These are phyloP conservation scores for Dictyostelium firmibasis DNA, from an alignment of 78 protist species.

Conservation along the genomic window DNA sequence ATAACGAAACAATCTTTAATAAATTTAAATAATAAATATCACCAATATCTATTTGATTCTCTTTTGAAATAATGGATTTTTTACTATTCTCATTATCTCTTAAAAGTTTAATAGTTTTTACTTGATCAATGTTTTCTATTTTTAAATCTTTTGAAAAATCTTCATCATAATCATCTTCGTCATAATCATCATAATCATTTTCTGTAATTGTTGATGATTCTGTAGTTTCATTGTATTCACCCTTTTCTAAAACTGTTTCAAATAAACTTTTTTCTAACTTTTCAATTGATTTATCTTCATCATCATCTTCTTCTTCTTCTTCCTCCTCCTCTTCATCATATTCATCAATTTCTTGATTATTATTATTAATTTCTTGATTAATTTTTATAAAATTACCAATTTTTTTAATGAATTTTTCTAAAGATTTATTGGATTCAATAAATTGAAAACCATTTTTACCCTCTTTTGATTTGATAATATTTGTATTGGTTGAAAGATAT, in stretches of 20 bases:
- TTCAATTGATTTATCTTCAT: background rate
- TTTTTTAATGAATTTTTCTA: background rate
- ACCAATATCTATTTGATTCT: background rate
- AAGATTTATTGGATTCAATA: background rate
- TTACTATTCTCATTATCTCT: background rate
- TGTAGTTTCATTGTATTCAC: too few relatives aligned
- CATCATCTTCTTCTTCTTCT: background rate
- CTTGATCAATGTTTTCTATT: background rate
- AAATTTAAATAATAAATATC: constrained; percentile 12
- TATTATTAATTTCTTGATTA: background rate
- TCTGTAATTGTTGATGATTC: too few relatives aligned
- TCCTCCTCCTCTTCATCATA: background rate
- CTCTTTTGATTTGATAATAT: background rate
- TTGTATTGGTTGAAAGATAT: background rate
- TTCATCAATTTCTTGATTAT: background rate
- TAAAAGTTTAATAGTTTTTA: background rate
- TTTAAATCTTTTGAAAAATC: too few relatives aligned
- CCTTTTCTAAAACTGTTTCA: too few relatives aligned
- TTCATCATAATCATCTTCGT: background rate
- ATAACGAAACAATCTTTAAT: background rate
- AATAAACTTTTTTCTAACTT: too few relatives aligned
- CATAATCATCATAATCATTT: background rate
- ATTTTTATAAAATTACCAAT: background rate
- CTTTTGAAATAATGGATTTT: background rate
- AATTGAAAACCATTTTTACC: background rate